Evolutionary conservation across 257 asterid species (phyloP), one percentile per base, ranked within the genome.

Genomic region (Henckelia pumila): DNA sequence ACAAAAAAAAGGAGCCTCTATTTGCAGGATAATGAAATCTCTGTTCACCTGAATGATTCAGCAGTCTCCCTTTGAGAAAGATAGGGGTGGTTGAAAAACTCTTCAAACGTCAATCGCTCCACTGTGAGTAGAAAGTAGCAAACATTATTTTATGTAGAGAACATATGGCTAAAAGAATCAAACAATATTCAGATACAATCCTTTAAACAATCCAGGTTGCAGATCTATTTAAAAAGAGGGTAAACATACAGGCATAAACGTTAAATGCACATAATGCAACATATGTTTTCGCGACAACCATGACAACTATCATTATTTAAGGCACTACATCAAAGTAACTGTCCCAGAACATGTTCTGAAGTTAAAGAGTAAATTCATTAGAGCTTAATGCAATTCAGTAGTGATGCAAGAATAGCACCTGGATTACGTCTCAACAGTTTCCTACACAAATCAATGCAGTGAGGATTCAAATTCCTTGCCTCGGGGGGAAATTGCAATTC

Each of bases 91-190:
- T 87, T 83, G 76, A 92, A 92, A 72, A 92, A 89, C 77, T 92
- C 98, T 71, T 87, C 96, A 82, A 87, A 92, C 20, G 96, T 87
- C 90, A 92, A 75, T 44, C 96, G 80, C 82, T 85, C 94, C 83
- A 89, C 98, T 92, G 88, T 23, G 37, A 44, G 35, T 47, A 33
- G 66, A 70, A 71, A 69, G 64, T 56, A 23, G 55, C 44, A 64
- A 40, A 32, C 57, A 29, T 26, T 14, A 61, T 47, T 59, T 52
- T 50, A 60, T 50, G 62, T 52, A 74, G 40, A 35, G 61, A 26
- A 22, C 2, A 37, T 10, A 70, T 52, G 56, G 69, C 52, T 32
- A 44, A 44, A 44, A 66, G 32, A 64, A 47, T 25, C 61, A 21
- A 56, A 29, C 63, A 66, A 35, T 53, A 64, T 63, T 59, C 70